Evolutionary conservation across 129 eudicot species (phyloP), one percentile per base, ranked within the genome.

Genomic region (Logfia minima): DNA sequence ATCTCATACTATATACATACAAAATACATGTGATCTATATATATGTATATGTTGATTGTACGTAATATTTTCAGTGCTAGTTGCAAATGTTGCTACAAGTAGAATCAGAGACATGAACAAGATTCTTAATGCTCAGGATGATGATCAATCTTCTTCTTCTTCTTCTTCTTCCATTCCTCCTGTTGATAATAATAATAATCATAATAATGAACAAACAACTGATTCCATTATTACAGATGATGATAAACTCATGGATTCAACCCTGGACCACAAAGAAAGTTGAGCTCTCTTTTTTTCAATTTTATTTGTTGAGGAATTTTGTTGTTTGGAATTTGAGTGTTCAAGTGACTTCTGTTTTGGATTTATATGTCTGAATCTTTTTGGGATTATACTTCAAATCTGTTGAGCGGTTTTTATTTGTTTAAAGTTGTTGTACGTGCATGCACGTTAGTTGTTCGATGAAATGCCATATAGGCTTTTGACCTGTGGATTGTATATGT

Each of bases 61-160:
- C 19, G 43, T 58, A 8, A 76, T 10, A 58, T 16, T 59, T 32
- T n/a, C 79, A 88, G 93, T 88, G 73, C 77, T 88, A 37, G 84
- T 88, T 51, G 81, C 90, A 32, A 86, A 77, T 82, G 90, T 84
- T 28, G 89, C 88, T 28, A 84, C 85, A 28, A 84, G 82, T 43
- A 88, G 88, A 83, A 45, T 84, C 24, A 81, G 86, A 71, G 90
- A 86, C 39, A 76, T 88, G 83, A 80, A 88, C 64, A 86, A 77
- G 86, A 13, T 82, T 68, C 68, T 86, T 58, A 39, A 88, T 31
- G 43, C 76, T 53, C 87, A 56, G 7, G 70, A 55, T 31, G 51
- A 73, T 74, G 8, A 82, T 56, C 17, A 76, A 16, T 3, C 75
- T 23, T 69, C 82, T 8, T 24, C n/a, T n/a, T n/a, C n/a, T n/a